Conservation (phyloP, 148 eudicot genomes). For the Arbutus unedo region DNA sequence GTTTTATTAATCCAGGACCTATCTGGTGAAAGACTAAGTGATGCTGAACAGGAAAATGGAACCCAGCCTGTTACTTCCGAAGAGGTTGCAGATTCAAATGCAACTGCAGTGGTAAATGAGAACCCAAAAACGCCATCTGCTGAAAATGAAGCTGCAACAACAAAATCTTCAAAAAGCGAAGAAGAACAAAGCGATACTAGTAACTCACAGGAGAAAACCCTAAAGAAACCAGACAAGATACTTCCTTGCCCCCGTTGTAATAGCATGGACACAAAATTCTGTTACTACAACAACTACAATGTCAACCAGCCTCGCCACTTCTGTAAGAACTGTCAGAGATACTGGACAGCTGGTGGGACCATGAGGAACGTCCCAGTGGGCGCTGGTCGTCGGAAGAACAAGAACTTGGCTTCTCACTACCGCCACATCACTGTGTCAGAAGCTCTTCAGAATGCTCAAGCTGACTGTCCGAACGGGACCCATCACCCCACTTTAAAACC, state of each 20-base stretch:
- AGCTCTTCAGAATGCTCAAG: conserved; percentile 27
- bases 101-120: conserved; percentile 3
- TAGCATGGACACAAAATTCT: conserved; percentile 57
- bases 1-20: conserved; percentile 13
- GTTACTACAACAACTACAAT: conserved; percentile 56
- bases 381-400: conserved; percentile 53
- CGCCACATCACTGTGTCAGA: conserved; percentile 29
- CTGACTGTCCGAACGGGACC: conserved; percentile 25
- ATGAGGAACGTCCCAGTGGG: conserved; percentile 60
- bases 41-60: conserved; percentile 19
- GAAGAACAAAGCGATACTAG: conserved; percentile 27
- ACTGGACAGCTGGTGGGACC: conserved; percentile 62
- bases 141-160: conserved; percentile 14
- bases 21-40: conserved; percentile 8
- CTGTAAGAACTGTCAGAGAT: conserved; percentile 53
- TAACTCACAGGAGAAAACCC: conserved; percentile 28
- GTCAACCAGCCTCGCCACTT: conserved; percentile 51
- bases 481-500: conserved; percentile 26
- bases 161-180: conserved; percentile 20
- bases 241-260: conserved; percentile 58
- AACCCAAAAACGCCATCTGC: conserved; percentile 16
- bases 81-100: conserved; percentile 16
- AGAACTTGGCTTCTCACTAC: conserved; percentile 26
- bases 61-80: conserved; percentile 2
- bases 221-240: conserved; percentile 54